phyloP scores from a whole-genome alignment of 2,329 filamentous ascomycete genomes.

The Blastomyces silverae region DNA sequence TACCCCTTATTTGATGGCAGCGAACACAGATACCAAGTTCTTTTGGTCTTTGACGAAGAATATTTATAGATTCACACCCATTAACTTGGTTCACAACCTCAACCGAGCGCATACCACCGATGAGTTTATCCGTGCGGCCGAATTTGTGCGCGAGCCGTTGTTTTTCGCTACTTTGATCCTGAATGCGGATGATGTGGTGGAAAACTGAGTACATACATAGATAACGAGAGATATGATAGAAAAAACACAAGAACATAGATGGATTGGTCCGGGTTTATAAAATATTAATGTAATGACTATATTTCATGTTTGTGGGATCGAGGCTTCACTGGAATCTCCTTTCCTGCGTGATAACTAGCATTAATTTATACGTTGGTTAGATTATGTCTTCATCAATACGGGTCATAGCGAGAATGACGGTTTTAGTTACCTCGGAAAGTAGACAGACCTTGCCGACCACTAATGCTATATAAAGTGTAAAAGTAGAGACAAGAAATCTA shows the following conservation, averaged over 20 bases:
- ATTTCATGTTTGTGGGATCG: neutral
- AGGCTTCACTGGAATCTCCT: no score
- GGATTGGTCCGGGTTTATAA: neutral
- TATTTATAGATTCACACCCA: slow-evolving; percentile 38
- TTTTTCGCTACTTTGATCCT: slow-evolving; percentile 28
- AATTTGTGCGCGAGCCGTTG: slow-evolving; percentile 27
- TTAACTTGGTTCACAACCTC: slow-evolving; percentile 27
- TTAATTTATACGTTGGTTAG: no score
- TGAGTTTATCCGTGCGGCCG: slow-evolving; percentile 29
- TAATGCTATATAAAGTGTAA: neutral
- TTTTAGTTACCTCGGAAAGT: neutral
- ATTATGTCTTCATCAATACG: no score
- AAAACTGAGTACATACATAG: neutral
- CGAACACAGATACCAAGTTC: slow-evolving; percentile 47
- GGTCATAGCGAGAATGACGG: no score
- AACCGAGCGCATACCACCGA: slow-evolving; percentile 35
- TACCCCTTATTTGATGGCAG: slow-evolving; percentile 48
- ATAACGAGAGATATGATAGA: neutral
- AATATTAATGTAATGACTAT: neutral
- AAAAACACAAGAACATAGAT: neutral
- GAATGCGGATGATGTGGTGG: slow-evolving; percentile 25
- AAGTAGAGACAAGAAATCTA: neutral
- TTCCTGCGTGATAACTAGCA: no score
- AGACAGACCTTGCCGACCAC: no score
- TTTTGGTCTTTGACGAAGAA: slow-evolving; percentile 46